A percentile compares a stretch with the other conserved stretches of the same genome.
phyloP scores from a whole-genome alignment of 805 yeast species.

The Saturnispora saitoi region DNA sequence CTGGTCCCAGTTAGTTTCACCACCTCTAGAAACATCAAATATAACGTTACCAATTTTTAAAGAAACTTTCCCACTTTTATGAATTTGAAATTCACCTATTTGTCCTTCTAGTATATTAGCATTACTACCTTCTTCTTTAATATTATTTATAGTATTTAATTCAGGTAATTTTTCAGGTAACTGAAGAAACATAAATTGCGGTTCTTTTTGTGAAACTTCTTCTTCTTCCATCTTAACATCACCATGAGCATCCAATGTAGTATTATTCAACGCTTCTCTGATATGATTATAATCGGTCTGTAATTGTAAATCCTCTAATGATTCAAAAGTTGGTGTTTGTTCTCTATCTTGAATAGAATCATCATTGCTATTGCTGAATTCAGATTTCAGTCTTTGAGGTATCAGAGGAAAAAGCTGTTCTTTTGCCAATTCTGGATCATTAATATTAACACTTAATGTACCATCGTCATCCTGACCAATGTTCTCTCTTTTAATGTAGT shows the following conservation, averaged over 20 bases:
- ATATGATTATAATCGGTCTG: not conserved
- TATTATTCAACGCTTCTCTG: not conserved
- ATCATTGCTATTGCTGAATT: not conserved
- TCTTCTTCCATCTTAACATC: conserved; percentile 6
- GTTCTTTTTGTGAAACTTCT: conserved; percentile 14
- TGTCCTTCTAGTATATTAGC: conserved; percentile 36
- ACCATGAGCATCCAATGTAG: not conserved
- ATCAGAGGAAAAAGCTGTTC: conserved; percentile 1
- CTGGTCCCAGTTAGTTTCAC: conserved; percentile 61
- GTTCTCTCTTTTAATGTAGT: conserved; percentile 1
- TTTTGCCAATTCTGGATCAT: conserved; percentile 1
- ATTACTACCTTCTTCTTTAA: conserved; percentile 15
- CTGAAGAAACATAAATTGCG: conserved; percentile 1
- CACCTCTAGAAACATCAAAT: conserved; percentile 66
- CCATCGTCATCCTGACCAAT: not conserved
- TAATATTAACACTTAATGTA: not conserved
- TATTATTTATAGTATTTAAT: not conserved
- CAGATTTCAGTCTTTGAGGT: not conserved
- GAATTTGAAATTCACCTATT: conserved; percentile 67
- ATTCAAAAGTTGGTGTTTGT: not conserved
- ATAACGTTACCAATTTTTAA: conserved; percentile 63
- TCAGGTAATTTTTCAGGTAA: conserved; percentile 7
- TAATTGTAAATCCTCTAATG: not conserved
- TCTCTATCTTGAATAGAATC: not conserved
- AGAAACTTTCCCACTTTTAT: conserved; percentile 75